Evolutionary conservation across 2,329 filamentous ascomycete species (phyloP).

Genomic region (Hypocrella siamensis): DNA sequence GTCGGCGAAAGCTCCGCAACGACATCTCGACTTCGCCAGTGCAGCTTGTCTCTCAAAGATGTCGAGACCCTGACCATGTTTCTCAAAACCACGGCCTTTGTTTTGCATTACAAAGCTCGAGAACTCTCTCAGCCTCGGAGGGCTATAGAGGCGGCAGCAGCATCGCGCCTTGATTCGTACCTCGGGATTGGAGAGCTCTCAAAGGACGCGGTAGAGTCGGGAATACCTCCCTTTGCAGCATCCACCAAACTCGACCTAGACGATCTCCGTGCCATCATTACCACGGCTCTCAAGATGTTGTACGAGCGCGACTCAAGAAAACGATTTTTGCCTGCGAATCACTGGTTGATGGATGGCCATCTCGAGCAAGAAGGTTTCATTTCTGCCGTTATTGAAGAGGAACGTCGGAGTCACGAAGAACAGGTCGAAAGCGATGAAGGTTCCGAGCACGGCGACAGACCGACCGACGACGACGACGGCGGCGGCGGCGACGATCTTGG

Average conservation of each 20-base stretch:
- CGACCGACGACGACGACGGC: conserved; percentile 11
- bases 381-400: conserved; percentile 77
- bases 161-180: conserved; percentile 14
- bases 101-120: conserved; percentile 68
- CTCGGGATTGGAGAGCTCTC: no score
- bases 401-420: conserved; percentile 49
- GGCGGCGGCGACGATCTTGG: conserved; percentile 12
- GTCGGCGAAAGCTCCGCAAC: conserved; percentile 20
- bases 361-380: conserved; percentile 88
- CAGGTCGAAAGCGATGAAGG: conserved; percentile 10
- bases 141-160: conserved; percentile 8
- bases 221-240: neutral
- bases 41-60: conserved; percentile 55
- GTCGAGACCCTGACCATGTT: conserved; percentile 65
- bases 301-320: conserved; percentile 88
- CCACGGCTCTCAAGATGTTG: conserved; percentile 67
- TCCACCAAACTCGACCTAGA: conserved; percentile 44
- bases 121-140: conserved; percentile 30
- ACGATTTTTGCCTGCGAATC: conserved; percentile 63
- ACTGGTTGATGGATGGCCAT: conserved; percentile 84
- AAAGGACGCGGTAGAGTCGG: no score
- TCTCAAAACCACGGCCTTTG: conserved; percentile 80
- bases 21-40: conserved; percentile 36
- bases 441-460: conserved; percentile 11
- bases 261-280: conserved; percentile 66